Conservation (phyloP, 2,329 filamentous ascomycete genomes). For the Fusarium sarcochroum region DNA sequence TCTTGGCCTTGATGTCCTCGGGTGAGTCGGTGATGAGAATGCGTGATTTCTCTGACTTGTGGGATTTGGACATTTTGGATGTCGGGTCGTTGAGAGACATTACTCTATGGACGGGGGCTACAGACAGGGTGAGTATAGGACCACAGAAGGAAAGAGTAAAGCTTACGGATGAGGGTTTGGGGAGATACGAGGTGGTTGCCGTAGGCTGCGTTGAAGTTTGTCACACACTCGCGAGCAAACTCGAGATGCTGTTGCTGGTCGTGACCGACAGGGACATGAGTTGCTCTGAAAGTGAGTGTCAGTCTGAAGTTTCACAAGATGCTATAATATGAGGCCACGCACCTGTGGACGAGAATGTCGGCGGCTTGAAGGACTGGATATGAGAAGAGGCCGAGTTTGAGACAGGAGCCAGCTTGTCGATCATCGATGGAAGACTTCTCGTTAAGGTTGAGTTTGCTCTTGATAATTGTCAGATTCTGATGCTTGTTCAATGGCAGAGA, state of each 20-base stretch:
- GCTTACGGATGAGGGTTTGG: constrained; percentile 77
- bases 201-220: constrained; percentile 86
- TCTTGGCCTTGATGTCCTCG: constrained; percentile 75
- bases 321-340: constrained; percentile 21
- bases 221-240: constrained; percentile 87
- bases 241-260: constrained; percentile 96
- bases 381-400: constrained; percentile 93
- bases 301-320: background rate
- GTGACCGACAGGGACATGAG: constrained; percentile 96
- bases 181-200: constrained; percentile 75
- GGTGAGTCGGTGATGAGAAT: constrained; percentile 85
- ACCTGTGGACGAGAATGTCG: constrained; percentile 90
- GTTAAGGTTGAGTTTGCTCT: constrained; percentile 81
- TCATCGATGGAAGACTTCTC: constrained; percentile 72
- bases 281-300: constrained; percentile 69
- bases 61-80: constrained; percentile 96
- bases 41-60: constrained; percentile 77
- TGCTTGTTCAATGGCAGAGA: background rate
- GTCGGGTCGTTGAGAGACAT: constrained; percentile 88
- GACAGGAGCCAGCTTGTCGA: constrained; percentile 67
- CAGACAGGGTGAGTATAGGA: background rate
- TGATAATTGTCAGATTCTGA: constrained; percentile 15
- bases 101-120: constrained; percentile 84
- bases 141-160: background rate
- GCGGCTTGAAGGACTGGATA: constrained; percentile 97